phyloP scores from a whole-genome alignment of 2,329 filamentous ascomycete species.

The Ceratocystiopsis sp. region DNA sequence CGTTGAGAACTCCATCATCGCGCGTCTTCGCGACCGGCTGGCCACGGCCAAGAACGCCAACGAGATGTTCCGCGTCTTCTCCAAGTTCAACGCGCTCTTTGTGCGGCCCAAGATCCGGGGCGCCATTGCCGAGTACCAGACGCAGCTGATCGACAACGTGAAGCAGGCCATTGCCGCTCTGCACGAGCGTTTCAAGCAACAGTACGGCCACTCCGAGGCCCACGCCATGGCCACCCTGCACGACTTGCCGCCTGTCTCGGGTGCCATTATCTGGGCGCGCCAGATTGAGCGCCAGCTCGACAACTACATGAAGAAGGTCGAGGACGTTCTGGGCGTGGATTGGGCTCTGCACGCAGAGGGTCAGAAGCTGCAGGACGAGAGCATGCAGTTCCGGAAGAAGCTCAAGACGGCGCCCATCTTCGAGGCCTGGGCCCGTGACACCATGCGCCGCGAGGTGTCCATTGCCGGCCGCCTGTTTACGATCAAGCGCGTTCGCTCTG shows the following conservation, averaged over 20 bases:
- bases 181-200: slow-evolving; percentile 95
- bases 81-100: slow-evolving; percentile 97
- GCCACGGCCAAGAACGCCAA: slow-evolving; percentile 94
- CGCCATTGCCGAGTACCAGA: slow-evolving; percentile 95
- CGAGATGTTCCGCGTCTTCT: slow-evolving; percentile 99
- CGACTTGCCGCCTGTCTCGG: slow-evolving; percentile 87
- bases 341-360: slow-evolving; percentile 93
- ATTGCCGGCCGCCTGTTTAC: slow-evolving; percentile 87
- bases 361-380: slow-evolving; percentile 81
- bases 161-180: slow-evolving; percentile 87
- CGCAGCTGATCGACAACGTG: slow-evolving; percentile 93
- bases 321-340: slow-evolving; percentile 85
- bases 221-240: slow-evolving; percentile 96
- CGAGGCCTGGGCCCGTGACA: slow-evolving; percentile 86
- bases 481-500: slow-evolving; percentile 74
- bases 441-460: slow-evolving; percentile 71
- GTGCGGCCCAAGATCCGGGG: slow-evolving; percentile 98
- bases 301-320: slow-evolving; percentile 97
- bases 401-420: slow-evolving; percentile 88
- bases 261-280: slow-evolving; percentile 91
- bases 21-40: slow-evolving; percentile 74
- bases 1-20: slow-evolving; percentile 98
- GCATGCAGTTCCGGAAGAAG: slow-evolving; percentile 88
- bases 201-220: slow-evolving; percentile 95
- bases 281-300: slow-evolving; percentile 95